Percentiles rank a stretch among this genome's conserved stretches.
Evolutionary conservation across 331 rosid genomes (phyloP).

Genomic region (Saraca asoca): DNA sequence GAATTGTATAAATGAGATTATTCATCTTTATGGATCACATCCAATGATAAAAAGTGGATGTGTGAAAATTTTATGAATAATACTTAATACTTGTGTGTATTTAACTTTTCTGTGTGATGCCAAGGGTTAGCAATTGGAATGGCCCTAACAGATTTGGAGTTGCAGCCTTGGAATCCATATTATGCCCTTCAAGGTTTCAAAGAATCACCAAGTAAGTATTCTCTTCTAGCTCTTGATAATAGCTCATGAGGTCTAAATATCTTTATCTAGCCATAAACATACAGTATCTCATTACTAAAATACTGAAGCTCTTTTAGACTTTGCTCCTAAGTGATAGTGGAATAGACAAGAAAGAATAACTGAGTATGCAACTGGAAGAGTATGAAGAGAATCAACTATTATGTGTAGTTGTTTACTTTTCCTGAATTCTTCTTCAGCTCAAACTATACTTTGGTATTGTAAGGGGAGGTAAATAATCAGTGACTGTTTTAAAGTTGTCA

Average conservation of each 20-base stretch:
- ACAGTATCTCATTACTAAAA: constrained; percentile 5
- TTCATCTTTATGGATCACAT: too few relatives aligned
- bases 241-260: constrained; percentile 10
- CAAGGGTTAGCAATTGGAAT: neutral
- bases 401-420: constrained; percentile 15
- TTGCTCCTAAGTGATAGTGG: constrained; percentile 10
- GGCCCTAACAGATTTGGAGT: constrained; percentile 14
- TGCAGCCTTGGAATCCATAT: constrained; percentile 17
- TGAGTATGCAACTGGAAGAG: constrained; percentile 35
- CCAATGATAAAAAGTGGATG: too few relatives aligned
- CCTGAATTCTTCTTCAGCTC: constrained; percentile 14
- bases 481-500: constrained; percentile 20
- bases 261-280: constrained; percentile 10
- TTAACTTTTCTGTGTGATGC: too few relatives aligned
- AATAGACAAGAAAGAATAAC: constrained; percentile 29
- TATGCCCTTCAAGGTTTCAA: constrained; percentile 12
- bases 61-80: too few relatives aligned
- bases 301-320: constrained; percentile 25
- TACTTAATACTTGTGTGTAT: too few relatives aligned
- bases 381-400: constrained; percentile 35
- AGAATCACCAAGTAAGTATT: constrained; percentile 5
- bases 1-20: too few relatives aligned
- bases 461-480: constrained; percentile 18
- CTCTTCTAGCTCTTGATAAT: constrained; percentile 19
- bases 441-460: constrained; percentile 29